Evolutionary conservation across 2,329 filamentous ascomycete species (phyloP).

Genomic region (Lachnellula occidentalis): DNA sequence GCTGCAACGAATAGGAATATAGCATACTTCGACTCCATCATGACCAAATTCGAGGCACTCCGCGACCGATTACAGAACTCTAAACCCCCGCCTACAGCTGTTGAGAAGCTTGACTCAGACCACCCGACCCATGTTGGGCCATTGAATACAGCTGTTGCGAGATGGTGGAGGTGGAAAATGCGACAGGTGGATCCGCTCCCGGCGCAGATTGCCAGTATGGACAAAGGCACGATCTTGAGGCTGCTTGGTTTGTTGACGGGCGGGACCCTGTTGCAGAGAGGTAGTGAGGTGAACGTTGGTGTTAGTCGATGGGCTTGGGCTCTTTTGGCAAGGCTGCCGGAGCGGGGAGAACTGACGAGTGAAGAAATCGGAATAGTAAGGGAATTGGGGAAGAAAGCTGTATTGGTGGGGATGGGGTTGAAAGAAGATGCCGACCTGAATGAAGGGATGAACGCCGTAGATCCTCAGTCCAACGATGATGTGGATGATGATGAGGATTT

Average conservation of each 20-base stretch:
- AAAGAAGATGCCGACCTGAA: slow-evolving; percentile 31
- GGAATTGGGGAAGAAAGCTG: slow-evolving; percentile 73
- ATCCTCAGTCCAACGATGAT: slow-evolving; percentile 39
- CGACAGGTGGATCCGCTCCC: slow-evolving; percentile 51
- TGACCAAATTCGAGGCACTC: slow-evolving; percentile 58
- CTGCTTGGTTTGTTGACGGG: slow-evolving; percentile 62
- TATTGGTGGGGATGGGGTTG: slow-evolving; percentile 40
- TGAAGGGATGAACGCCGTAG: slow-evolving; percentile 40
- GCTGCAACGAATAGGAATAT: slow-evolving; percentile 43
- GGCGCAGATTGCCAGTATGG: slow-evolving; percentile 57
- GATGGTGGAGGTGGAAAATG: slow-evolving; percentile 48
- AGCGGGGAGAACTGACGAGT: slow-evolving; percentile 68
- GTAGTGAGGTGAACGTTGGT: slow-evolving; percentile 55
- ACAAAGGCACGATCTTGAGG: slow-evolving; percentile 59
- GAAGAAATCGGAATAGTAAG: slow-evolving; percentile 71
- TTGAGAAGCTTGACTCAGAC: slow-evolving; percentile 46
- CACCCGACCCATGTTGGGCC: slow-evolving; percentile 44
- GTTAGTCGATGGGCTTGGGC: slow-evolving; percentile 85
- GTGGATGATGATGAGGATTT: slow-evolving; percentile 21
- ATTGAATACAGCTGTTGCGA: slow-evolving; percentile 37
- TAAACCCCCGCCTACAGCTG: slow-evolving; percentile 45
- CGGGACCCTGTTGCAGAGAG: slow-evolving; percentile 51
- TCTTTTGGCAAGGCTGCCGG: slow-evolving; percentile 68
- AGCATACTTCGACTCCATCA: slow-evolving; percentile 63
- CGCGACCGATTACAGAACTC: slow-evolving; percentile 52